Percentiles rank a stretch among this genome's conserved stretches.
These are phyloP conservation scores for Fusarium longipes DNA, from an alignment of 2,329 filamentous ascomycete genomes.

Conservation along the genomic window DNA sequence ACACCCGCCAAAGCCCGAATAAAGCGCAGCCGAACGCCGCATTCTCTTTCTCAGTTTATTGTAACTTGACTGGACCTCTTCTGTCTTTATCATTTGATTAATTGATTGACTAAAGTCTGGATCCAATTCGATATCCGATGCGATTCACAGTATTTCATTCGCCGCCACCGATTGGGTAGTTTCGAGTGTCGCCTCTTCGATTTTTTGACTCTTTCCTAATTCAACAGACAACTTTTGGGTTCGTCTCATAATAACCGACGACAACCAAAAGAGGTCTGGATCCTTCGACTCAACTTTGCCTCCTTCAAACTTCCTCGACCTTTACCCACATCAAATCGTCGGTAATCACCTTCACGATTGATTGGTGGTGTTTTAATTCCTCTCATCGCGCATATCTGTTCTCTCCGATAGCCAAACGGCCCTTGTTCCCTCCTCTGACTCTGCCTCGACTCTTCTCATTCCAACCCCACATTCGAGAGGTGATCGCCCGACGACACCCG, in stretches of 20 bases:
- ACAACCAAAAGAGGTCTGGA: slow-evolving; percentile 6
- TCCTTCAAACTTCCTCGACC: slow-evolving; percentile 19
- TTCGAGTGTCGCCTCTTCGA: slow-evolving; percentile 1
- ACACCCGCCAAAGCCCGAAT: slow-evolving; percentile 26
- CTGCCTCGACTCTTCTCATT: slow-evolving; percentile 29
- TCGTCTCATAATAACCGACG: slow-evolving; percentile 8
- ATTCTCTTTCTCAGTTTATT: slow-evolving; percentile 1
- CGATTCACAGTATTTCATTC: background rate
- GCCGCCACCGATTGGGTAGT: slow-evolving; percentile 1
- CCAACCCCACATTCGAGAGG: slow-evolving; percentile 31
- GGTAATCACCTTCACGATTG: background rate
- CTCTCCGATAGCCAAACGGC: background rate
- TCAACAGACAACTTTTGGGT: background rate
- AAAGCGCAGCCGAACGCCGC: slow-evolving; percentile 25
- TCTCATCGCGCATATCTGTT: background rate
- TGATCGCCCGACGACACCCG: slow-evolving; percentile 34
- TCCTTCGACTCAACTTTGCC: slow-evolving; percentile 27
- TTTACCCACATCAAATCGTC: background rate
- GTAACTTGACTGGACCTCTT: background rate
- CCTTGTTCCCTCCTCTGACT: slow-evolving; percentile 12
- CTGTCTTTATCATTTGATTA: background rate
- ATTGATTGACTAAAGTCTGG: background rate
- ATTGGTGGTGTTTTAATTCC: background rate
- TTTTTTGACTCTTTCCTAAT: background rate
- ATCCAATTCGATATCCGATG: background rate